Evolutionary conservation across 495 filamentous ascomycete species (phyloP).

Genomic region (Hyaloscypha variabilis): DNA sequence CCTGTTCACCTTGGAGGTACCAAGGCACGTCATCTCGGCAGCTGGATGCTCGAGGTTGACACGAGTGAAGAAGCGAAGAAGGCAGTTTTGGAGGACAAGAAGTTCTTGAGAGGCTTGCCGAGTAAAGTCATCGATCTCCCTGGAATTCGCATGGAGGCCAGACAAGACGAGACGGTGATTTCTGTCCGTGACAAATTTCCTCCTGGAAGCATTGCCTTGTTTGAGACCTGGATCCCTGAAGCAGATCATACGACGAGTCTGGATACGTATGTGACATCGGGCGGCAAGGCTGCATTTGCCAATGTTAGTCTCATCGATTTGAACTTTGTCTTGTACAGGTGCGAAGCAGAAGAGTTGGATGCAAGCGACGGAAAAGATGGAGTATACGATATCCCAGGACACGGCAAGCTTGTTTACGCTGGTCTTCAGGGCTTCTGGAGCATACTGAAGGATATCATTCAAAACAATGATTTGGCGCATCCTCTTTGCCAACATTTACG

Average conservation of each 20-base stretch:
- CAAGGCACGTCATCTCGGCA: conserved; percentile 78
- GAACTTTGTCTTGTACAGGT: conserved; percentile 90
- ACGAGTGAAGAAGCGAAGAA: conserved; percentile 63
- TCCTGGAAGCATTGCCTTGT: conserved; percentile 90
- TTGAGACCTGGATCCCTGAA: conserved; percentile 91
- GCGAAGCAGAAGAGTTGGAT: conserved; percentile 89
- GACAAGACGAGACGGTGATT: conserved; percentile 73
- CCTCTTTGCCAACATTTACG: conserved; percentile 91
- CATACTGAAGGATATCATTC: conserved; percentile 80
- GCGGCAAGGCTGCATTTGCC: conserved; percentile 78
- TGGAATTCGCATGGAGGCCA: conserved; percentile 67
- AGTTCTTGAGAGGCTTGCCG: conserved; percentile 76
- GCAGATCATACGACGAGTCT: conserved; percentile 79
- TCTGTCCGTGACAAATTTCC: conserved; percentile 80
- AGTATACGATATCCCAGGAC: conserved; percentile 80
- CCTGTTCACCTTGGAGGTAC: conserved; percentile 76
- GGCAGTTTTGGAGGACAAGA: conserved; percentile 66
- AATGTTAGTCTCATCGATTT: conserved; percentile 76
- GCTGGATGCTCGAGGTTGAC: conserved; percentile 88
- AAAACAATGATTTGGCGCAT: conserved; percentile 89
- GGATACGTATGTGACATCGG: conserved; percentile 80
- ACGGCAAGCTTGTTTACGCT: conserved; percentile 88
- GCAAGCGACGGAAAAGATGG: conserved; percentile 80
- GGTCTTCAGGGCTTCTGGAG: conserved; percentile 99
- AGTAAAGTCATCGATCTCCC: conserved; percentile 75